Evolutionary conservation across 768 basidiomycete genomes (phyloP), one percentile per base, ranked within the genome.

Genomic region (Gloeopeniophorella convolvens): DNA sequence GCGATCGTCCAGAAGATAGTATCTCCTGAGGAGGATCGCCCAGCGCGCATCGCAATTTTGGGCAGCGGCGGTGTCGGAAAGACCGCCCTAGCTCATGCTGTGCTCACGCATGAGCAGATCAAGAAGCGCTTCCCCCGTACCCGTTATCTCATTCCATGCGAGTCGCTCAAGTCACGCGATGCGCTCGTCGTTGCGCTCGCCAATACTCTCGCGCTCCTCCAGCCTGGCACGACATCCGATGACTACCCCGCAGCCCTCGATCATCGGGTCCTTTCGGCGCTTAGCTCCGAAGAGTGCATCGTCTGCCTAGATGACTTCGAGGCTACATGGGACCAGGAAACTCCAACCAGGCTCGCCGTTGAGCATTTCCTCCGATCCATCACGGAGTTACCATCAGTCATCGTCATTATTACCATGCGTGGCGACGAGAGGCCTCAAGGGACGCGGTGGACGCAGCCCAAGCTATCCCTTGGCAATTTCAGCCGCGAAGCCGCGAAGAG

Each of bases 271-370:
- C 18, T 45, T 10, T 51, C 53, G 0, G 36, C 23, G 13, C 24
- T 54, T 6, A 51, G 60, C 9, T 55, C 52, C n/a, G 56, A 59
- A 3, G 63, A 60, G 6, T 54, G 65, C 7, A 37, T 72, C 20
- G 27, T 73, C 18, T 49, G 72, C 20, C 57, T 73, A 8, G 70
- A 72, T 46, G 69, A 72, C 45, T 70, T 73, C 45, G 72, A 73
- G 59, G 69, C 70, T 5, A 62, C 67, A 4, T 70, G 69, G 70
- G 61, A 68, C 49, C 55, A 58, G 35, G 51, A 46, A 7, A 48
- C 35, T 15, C 21, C 45, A 6, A 15, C 16, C 15, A 53, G 16
- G 16, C 30, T n/a, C 18, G 53, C 53, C 20, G 49, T 54, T n/a
- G 53, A 54, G 33, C 30, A 24, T 16, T 24, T 54, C 11, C 49